Evolutionary conservation across 225 moss, liverwort and hornwort species (phyloP).

Genomic region (Anthoceros angustus): DNA sequence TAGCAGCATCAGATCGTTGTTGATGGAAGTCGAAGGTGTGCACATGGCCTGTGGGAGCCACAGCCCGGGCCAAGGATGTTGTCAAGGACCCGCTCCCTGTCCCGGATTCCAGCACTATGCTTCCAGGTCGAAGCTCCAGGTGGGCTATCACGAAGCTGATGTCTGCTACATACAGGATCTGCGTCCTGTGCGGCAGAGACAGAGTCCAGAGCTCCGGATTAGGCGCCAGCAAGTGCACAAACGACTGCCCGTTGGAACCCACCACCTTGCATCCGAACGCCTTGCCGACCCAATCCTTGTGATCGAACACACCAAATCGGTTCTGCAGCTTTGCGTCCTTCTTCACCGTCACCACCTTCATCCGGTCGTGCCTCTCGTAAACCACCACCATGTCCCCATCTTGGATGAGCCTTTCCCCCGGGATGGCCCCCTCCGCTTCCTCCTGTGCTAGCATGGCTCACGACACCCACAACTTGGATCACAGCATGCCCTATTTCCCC

Average conservation of each 20-base stretch:
- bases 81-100: slow-evolving; percentile 95
- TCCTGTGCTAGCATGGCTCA: not conserved
- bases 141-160: slow-evolving; percentile 86
- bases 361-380: slow-evolving; percentile 73
- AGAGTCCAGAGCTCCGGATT: slow-evolving; percentile 95
- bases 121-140: slow-evolving; percentile 77
- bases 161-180: slow-evolving; percentile 74
- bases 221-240: slow-evolving; percentile 68
- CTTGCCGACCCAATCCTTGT: slow-evolving; percentile 34
- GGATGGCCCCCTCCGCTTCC: not conserved
- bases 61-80: slow-evolving; percentile 62
- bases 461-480: not conserved
- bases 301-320: slow-evolving; percentile 64
- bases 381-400: slow-evolving; percentile 76
- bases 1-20: slow-evolving; percentile 62
- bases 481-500: no score
- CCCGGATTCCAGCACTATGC: slow-evolving; percentile 73
- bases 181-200: slow-evolving; percentile 72
- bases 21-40: slow-evolving; percentile 87
- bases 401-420: slow-evolving; percentile 25
- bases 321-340: slow-evolving; percentile 66
- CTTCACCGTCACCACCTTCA: slow-evolving; percentile 64
- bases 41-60: slow-evolving; percentile 66
- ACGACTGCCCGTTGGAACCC: slow-evolving; percentile 42
- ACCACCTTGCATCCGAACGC: slow-evolving; percentile 11